Percentiles rank a stretch among this genome's conserved stretches.
These are phyloP conservation scores for Carallia brachiata DNA, from an alignment of 345 rosid species.

Conservation along the genomic window DNA sequence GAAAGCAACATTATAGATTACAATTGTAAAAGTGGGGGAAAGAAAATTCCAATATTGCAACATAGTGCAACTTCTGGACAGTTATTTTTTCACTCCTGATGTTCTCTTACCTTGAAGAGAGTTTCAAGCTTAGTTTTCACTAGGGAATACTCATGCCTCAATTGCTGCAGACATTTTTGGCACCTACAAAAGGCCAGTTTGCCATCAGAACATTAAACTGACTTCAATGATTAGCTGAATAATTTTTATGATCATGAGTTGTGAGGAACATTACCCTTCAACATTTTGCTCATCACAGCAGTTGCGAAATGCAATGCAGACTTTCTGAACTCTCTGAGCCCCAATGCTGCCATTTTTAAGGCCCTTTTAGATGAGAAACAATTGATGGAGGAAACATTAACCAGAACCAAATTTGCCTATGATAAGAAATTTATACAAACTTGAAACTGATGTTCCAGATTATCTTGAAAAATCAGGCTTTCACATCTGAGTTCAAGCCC, in stretches of 20 bases:
- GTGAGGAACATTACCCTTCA: slow-evolving; percentile 42
- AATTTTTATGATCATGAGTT: not conserved
- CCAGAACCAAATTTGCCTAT: not conserved
- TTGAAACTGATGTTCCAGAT: not conserved
- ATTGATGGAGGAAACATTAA: not conserved
- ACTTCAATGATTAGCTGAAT: not conserved
- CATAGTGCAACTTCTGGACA: not conserved
- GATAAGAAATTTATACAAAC: not conserved
- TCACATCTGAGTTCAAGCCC: not conserved
- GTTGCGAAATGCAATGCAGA: slow-evolving; percentile 47
- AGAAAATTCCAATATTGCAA: not conserved
- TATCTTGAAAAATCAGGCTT: not conserved
- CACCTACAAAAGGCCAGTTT: slow-evolving; percentile 41
- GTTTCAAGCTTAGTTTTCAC: slow-evolving; percentile 61
- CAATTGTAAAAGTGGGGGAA: too few species aligned
- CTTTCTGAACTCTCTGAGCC: slow-evolving; percentile 53
- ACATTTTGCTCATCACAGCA: slow-evolving; percentile 42
- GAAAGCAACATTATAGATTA: slow-evolving; percentile 6
- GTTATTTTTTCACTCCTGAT: not conserved
- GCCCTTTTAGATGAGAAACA: not conserved
- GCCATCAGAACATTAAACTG: not conserved
- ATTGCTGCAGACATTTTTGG: slow-evolving; percentile 53
- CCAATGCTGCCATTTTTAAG: slow-evolving; percentile 44
- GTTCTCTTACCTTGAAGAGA: slow-evolving; percentile 44
- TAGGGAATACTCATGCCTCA: slow-evolving; percentile 47